Evolutionary conservation across 805 yeast species (phyloP), one percentile per base, ranked within the genome.

Genomic region (Zygosaccharomyces lentus): DNA sequence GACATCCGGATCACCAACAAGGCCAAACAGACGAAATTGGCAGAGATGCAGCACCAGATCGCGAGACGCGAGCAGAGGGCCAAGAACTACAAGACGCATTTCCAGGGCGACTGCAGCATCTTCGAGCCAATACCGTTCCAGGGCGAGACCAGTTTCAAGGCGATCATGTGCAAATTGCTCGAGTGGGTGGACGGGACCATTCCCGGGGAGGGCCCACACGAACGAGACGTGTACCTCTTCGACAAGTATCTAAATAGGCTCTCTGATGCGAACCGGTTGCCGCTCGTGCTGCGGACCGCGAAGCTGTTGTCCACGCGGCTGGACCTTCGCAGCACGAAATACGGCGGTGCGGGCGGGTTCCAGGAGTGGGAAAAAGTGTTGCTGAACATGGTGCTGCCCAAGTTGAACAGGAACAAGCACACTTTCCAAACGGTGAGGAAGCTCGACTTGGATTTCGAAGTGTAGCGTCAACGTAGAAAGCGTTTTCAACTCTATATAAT

Each of bases 1-100:
- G 87, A 84, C 50, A 57, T 82, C 25, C 54, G 67, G 6, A 66
- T 61, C 10, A 45, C 37, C 4, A 53, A 56, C 34, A 54, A 53
- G 32, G 37, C 60, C 38, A 47, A 51, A 31, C 29, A 56, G 51
- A 41, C 61, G 47, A 47, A 54, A 36, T 9, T 64, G 40, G 49
- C 46, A 43, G 48, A 53, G 38, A 15, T 57, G 24, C 53, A 53
- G 37, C 46, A 50, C 13, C 41, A 47, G 25, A 25, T 51, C 9
- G 50, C 50, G 21, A 50, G 45, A 15, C 56, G 56, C 45, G 43
- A 50, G 34, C 41, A 43, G 7, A 31, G 32, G 1, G 34, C 34
- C 6, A 35, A 47, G 26, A 49, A 49, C 19, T 37, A 35, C 12
- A 53, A 51, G 24, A 32, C 47, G 9, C 64, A 58, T 49, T 55